phyloP scores from a whole-genome alignment of 179 eudicot species.

The Vitellaria paradoxa region DNA sequence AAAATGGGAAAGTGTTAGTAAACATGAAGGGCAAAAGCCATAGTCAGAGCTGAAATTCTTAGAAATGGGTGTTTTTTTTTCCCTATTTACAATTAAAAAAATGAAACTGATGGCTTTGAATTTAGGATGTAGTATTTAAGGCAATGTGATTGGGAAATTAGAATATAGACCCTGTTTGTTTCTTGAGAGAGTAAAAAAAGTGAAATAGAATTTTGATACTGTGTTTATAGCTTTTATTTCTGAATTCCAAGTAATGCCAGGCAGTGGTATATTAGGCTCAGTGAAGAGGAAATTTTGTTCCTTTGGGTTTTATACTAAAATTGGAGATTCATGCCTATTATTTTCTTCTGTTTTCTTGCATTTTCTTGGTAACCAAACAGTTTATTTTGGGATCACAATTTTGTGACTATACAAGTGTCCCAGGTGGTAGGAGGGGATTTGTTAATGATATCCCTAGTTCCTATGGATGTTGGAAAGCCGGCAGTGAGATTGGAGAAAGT shows the following conservation, averaged over 20 bases:
- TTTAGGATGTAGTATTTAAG: background rate
- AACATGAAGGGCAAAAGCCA: background rate
- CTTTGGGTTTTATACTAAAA: background rate
- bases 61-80: no score
- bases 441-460: constrained; percentile 66
- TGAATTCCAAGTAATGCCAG: background rate
- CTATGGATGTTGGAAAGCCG: constrained; percentile 87
- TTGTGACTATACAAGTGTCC: constrained; percentile 37
- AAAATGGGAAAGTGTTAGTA: background rate
- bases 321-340: background rate
- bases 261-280: background rate
- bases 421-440: constrained; percentile 51
- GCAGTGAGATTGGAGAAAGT: constrained; percentile 75
- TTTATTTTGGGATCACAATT: background rate
- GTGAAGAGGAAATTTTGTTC: background rate
- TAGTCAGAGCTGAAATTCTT: constrained; percentile 6
- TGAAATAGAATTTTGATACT: background rate
- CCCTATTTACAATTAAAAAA: no score
- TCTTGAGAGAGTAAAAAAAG: constrained; percentile 8
- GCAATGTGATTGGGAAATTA: background rate
- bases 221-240: background rate
- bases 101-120: background rate
- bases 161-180: constrained; percentile 2
- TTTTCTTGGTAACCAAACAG: constrained; percentile 19
- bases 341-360: background rate